Evolutionary conservation across 2,329 filamentous ascomycete genomes (phyloP).

Genomic region (Colletotrichum chlorophyti): DNA sequence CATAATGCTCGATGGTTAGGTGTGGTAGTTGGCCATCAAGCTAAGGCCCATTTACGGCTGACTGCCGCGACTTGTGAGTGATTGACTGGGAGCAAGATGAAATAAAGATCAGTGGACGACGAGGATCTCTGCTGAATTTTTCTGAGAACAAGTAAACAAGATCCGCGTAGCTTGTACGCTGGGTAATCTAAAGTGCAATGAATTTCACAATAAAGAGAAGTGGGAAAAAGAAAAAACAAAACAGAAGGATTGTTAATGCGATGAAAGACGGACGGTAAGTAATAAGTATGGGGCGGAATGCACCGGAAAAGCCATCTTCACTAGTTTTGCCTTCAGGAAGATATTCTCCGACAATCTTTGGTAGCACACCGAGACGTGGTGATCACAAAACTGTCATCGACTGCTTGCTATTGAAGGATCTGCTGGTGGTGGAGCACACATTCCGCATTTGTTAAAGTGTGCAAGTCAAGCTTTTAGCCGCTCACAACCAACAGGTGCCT

Average conservation of each 20-base stretch:
- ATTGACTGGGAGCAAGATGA: too few relatives aligned
- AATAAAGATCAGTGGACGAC: not conserved
- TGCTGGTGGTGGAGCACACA: not conserved
- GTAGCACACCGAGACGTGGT: not conserved
- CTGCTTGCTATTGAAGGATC: not conserved
- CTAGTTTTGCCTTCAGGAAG: too few relatives aligned
- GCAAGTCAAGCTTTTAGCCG: not conserved
- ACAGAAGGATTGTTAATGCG: too few relatives aligned
- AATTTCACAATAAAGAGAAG: too few relatives aligned
- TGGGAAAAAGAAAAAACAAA: not conserved
- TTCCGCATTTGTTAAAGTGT: not conserved
- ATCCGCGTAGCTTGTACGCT: accelerated
- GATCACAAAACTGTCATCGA: not conserved
- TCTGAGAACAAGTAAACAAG: not conserved
- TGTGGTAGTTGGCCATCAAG: not conserved
- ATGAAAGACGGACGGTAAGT: not conserved
- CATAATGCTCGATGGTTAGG: not conserved
- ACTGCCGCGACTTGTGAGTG: too few relatives aligned
- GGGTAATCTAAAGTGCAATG: too few relatives aligned
- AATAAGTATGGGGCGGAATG: not conserved
- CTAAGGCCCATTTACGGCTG: too few relatives aligned
- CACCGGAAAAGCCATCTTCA: not conserved
- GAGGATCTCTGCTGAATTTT: not conserved
- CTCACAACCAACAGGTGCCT: not conserved
- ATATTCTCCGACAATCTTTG: not conserved